phyloP scores from a whole-genome alignment of 495 filamentous ascomycete genomes.

The Aspergillus asperescens region DNA sequence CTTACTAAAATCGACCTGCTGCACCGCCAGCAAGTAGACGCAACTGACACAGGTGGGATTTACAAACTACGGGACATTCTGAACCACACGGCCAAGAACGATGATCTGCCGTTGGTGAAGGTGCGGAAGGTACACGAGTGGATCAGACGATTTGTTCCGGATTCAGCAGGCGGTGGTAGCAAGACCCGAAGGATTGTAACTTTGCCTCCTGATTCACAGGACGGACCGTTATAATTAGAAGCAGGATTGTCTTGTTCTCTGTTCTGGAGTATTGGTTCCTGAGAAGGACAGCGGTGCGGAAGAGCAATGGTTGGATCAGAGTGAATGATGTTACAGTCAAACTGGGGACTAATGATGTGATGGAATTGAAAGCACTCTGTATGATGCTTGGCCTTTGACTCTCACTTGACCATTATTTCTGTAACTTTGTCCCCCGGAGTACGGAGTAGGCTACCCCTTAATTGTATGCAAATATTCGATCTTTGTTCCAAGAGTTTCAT shows the following conservation, averaged over 20 bases:
- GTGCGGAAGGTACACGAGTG: conserved; percentile 65
- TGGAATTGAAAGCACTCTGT: not conserved
- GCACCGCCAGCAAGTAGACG: conserved; percentile 42
- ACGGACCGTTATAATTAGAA: conserved; percentile 24
- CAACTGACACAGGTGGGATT: conserved; percentile 35
- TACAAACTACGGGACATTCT: conserved; percentile 26
- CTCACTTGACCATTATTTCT: not conserved
- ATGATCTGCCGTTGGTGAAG: conserved; percentile 55
- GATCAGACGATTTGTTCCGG: conserved; percentile 60
- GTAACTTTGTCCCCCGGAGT: not conserved
- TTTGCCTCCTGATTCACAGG: conserved; percentile 50
- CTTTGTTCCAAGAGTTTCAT: conserved; percentile 4
- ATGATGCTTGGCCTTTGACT: not conserved
- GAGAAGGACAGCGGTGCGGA: not conserved
- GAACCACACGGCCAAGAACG: conserved; percentile 20
- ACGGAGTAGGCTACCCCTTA: conserved; percentile 5
- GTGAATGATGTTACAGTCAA: conserved; percentile 1
- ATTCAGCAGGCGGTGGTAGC: conserved; percentile 36
- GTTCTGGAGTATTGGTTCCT: not conserved
- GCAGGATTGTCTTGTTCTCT: not conserved
- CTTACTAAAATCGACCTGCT: conserved; percentile 69
- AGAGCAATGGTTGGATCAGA: not conserved
- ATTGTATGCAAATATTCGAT: conserved; percentile 1
- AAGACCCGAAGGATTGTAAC: conserved; percentile 23
- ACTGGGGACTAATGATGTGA: not conserved